phyloP scores from a whole-genome alignment of 1,139 yeast genomes.

The Geotrichum cucujoidarum region DNA sequence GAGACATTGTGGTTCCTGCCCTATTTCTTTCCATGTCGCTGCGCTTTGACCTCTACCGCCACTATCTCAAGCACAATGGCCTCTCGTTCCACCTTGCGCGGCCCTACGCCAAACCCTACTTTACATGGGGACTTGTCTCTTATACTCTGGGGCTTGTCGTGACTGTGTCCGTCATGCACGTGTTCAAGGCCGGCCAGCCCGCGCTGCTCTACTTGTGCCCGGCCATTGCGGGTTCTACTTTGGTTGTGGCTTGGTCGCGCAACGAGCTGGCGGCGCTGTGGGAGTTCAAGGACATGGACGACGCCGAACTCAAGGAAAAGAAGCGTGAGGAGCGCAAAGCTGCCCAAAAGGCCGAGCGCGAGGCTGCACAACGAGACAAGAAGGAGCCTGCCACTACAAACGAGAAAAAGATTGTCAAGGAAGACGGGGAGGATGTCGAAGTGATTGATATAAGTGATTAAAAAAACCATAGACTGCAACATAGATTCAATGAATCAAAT shows the following conservation, averaged over 20 bases:
- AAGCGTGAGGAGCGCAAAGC: slow-evolving; percentile 9
- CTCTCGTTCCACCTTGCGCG: slow-evolving; percentile 41
- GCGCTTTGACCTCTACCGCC: slow-evolving; percentile 46
- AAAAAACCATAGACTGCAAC: neutral
- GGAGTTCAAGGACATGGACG: slow-evolving; percentile 37
- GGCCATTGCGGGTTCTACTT: slow-evolving; percentile 39
- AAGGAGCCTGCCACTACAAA: neutral
- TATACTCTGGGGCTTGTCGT: slow-evolving; percentile 45
- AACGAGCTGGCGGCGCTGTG: slow-evolving; percentile 45
- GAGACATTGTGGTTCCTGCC: slow-evolving; percentile 61
- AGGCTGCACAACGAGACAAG: neutral
- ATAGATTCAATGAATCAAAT: no score
- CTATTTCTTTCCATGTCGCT: slow-evolving; percentile 46
- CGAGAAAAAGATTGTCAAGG: neutral
- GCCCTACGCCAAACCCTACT: slow-evolving; percentile 44
- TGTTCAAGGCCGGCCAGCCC: slow-evolving; percentile 53
- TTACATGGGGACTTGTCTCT: slow-evolving; percentile 41
- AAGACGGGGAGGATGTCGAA: neutral
- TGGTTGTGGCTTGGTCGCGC: slow-evolving; percentile 34
- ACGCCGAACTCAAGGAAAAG: slow-evolving; percentile 15
- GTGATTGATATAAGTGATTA: no score
- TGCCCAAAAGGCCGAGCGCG: neutral
- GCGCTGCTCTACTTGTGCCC: slow-evolving; percentile 65
- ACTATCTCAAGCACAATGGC: slow-evolving; percentile 33
- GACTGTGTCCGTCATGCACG: slow-evolving; percentile 43